Evolutionary conservation across 495 filamentous ascomycete genomes (phyloP), one percentile per base, ranked within the genome.

Genomic region (Penicillium manginii): DNA sequence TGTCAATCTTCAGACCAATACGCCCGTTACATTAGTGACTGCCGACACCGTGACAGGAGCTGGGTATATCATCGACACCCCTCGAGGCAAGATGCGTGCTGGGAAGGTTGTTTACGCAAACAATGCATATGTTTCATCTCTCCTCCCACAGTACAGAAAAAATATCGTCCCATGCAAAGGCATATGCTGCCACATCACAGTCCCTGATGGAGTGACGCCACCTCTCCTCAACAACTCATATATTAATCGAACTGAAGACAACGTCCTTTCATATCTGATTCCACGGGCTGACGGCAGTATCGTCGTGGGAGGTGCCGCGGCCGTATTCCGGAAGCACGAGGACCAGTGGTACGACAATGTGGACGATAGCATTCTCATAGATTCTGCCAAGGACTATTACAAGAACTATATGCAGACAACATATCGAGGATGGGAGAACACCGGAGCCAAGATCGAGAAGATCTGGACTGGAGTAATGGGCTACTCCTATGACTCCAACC

Each of bases 261-360:
- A 67, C 12, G 50, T 50, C 1, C 58, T 71, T 12, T 70, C 68
- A 52, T 93, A 92, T 57, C 84, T 92, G 79, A 83, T 90, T 3
- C 76, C 83, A 22, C 73, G 85, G 0, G 85, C 85, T 4, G 86
- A 91, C 54, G 82, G 91, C n/a, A 71, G 90, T 35, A 90, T 91
- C 26, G 83, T 90, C 9, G 88, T 90, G 12, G 88, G 88, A 4
- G 73, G 88, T 4, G 82, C 77, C 0, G 75, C 78, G 45, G 73
- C 78, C 4, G 9, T 57, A 79, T 62, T 65, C 68, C 18, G 82
- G 80, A 63, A 85, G 65, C 56, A 83, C 82, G 29, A 81, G 69
- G 21, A 83, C 72, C 42, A 84, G 84, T 70, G 88, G 91, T 70
- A 81, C 75, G n/a, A 73, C 60, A 50, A 61, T 78, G 50, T 72